These are phyloP conservation scores for Sordariomycetes sp. DNA, from an alignment of 2,329 filamentous ascomycete species.

Conservation along the genomic window DNA sequence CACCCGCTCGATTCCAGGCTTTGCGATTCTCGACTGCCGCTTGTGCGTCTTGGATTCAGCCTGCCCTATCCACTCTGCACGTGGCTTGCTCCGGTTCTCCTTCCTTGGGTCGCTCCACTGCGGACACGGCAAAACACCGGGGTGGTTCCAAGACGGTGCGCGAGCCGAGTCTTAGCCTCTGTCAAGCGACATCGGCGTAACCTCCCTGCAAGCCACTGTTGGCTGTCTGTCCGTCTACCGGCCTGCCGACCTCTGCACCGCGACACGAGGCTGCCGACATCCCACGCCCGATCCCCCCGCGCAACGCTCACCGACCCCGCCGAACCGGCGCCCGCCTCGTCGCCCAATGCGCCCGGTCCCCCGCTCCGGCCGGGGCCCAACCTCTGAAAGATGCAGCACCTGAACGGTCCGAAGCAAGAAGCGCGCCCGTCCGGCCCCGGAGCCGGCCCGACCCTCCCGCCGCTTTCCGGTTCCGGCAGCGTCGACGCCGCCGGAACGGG, in stretches of 20 bases:
- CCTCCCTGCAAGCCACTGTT: too few species aligned
- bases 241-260: background rate
- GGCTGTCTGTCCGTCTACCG: too few species aligned
- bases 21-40: too few species aligned
- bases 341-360: background rate
- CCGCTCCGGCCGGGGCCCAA: background rate
- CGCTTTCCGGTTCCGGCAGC: background rate
- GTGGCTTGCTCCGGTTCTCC: too few species aligned
- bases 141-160: too few species aligned
- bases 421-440: background rate
- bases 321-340: background rate
- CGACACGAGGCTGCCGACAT: background rate
- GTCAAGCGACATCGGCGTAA: too few species aligned
- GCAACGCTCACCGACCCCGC: background rate
- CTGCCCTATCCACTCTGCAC: too few species aligned
- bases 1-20: too few species aligned
- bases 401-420: background rate
- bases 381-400: conserved; percentile 1
- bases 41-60: too few species aligned
- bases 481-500: background rate
- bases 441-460: background rate
- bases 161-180: too few species aligned
- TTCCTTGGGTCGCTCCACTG: too few species aligned
- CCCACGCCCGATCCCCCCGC: background rate
- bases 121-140: too few species aligned